phyloP scores from a whole-genome alignment of 805 yeast species.

The Lachancea waltii region DNA sequence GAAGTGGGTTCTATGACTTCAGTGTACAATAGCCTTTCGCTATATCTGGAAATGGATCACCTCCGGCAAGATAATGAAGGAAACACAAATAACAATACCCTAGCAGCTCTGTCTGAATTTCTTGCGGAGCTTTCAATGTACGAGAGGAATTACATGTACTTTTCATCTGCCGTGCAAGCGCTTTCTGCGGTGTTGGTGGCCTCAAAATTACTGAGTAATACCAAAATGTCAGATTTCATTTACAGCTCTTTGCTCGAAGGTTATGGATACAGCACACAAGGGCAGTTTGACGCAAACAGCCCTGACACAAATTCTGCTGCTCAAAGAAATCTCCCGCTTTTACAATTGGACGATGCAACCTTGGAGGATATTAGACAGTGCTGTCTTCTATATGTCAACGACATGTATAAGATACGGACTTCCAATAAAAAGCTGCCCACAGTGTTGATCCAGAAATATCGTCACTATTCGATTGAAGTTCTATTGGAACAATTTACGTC shows the following conservation, averaged over 20 bases:
- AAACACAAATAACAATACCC: neutral
- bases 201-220: conserved; percentile 38
- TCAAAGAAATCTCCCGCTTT: neutral
- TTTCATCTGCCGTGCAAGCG: conserved; percentile 43
- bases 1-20: conserved; percentile 26
- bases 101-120: conserved; percentile 37
- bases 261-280: neutral
- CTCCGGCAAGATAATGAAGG: neutral
- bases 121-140: conserved; percentile 50
- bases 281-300: too few relatives aligned
- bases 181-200: conserved; percentile 47
- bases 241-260: neutral
- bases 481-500: conserved; percentile 13
- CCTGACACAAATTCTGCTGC: neutral
- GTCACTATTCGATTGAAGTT: conserved; percentile 12
- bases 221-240: conserved; percentile 1
- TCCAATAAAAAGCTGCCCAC: conserved; percentile 11
- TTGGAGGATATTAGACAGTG: conserved; percentile 21
- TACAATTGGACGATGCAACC: conserved; percentile 8
- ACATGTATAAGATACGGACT: conserved; percentile 13
- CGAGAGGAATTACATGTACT: conserved; percentile 41
- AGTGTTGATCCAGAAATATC: conserved; percentile 21
- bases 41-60: conserved; percentile 7
- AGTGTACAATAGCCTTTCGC: conserved; percentile 15
- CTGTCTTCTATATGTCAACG: conserved; percentile 16